Evolutionary conservation across 139 green algal genomes (phyloP).

Genomic region (Micractinium conductrix): DNA sequence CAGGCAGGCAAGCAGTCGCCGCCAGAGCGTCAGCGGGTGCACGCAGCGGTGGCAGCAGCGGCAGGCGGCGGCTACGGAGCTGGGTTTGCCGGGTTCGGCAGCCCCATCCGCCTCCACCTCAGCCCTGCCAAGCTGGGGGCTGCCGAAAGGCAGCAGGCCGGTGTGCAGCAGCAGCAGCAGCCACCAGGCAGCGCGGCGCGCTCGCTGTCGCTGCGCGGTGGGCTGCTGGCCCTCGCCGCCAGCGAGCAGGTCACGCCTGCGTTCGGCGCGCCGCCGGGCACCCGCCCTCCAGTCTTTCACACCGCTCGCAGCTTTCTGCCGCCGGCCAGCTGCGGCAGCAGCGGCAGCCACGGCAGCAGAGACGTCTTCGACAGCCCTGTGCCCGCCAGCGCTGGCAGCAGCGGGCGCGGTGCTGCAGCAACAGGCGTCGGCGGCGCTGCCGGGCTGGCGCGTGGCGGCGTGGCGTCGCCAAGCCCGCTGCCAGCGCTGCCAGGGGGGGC

Average conservation of each 20-base stretch:
- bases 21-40: neutral
- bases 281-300: neutral
- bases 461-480: no score
- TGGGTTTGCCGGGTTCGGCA: slow-evolving; percentile 3
- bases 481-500: neutral
- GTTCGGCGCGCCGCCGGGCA: neutral
- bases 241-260: neutral
- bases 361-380: neutral
- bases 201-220: neutral
- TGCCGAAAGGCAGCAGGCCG: neutral
- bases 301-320: slow-evolving; percentile 7
- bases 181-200: neutral
- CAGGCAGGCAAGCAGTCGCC: neutral
- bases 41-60: neutral
- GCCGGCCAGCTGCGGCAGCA: neutral
- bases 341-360: neutral
- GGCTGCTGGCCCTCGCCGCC: neutral
- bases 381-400: neutral
- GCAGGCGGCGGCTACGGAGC: neutral
- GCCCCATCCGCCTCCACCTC: slow-evolving; percentile 13
- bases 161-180: neutral
- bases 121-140: slow-evolving; percentile 15
- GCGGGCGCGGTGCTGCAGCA: neutral
- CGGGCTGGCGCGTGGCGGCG: neutral
- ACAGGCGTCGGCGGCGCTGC: neutral